Evolutionary conservation across 352 stramenopile genomes (phyloP), one percentile per base, ranked within the genome.

Genomic region (Globisporangium spinosum): DNA sequence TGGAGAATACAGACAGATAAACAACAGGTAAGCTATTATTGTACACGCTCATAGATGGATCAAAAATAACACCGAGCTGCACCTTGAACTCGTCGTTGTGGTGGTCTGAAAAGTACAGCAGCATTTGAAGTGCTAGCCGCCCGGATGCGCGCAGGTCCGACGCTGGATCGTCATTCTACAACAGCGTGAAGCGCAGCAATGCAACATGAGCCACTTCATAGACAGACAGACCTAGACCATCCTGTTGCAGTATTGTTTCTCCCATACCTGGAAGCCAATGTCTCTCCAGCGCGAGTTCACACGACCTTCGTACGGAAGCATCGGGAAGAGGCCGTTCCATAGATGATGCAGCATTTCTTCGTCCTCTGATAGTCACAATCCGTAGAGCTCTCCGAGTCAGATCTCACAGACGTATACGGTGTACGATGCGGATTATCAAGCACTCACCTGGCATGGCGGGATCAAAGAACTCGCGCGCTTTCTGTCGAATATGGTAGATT

Each of bases 81-180:
- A 87, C 82, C 68, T 91, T 88, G 64, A 91, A 85, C 54, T 89
- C 79, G 56, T 91, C 80, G 58, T 89, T 87, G 51, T 84, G 69
- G 60, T 88, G 78, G 20, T 91, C 83, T 10, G 80, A 78, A 40
- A 89, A 88, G 69, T 86, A 87, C 13, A 91, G 71, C 43, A 91
- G 74, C 80, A 89, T 89, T 47, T 82, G 77, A 25, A 89, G 68
- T 15, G 77, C 83, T 20, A 91, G 69, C 17, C 79, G 77, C 4
- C 83, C 80, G 2, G 83, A 89, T 2, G 80, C 80, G 38, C 83
- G 80, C 51, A 91, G 74, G 49, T 91, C 83, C 3, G 80, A 88
- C 10, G 67, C 77, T 5, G 81, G 81, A 29, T 91, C 83, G 54
- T 89, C 71, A 45, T 85, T 89, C 83, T 91, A 40, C 0, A 58